Base-by-base conservation (phyloP, 2,329 filamentous ascomycete species). In the Scopulariopsis brevicaulis region DNA sequence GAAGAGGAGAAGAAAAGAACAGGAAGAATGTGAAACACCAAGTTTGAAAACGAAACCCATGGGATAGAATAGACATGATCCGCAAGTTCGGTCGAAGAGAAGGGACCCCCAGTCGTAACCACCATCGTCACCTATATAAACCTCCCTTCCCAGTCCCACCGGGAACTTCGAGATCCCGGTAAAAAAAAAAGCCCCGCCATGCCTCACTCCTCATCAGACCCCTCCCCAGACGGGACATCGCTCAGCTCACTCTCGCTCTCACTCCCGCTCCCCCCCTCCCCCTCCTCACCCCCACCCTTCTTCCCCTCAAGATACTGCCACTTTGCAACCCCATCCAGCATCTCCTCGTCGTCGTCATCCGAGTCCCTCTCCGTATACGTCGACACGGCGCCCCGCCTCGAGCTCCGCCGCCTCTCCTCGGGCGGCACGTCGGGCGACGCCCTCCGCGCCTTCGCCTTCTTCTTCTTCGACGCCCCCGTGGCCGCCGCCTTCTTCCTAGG, bases 291-390 rank as follows among this genome's bases (percentile, higher is more conserved):
- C 10, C 60, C 60, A 48, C 58, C 64, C 1, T 58, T 62, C 24
- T 62, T 65, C 53, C 68, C 65, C 20, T 66, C 65, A 15, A 67
- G 70, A 54, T 84, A 84, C 25, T 79, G 73, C 81, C 81, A 84
- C 65, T 80, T 71, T 1, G 80, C 79, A 5, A 84, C 81, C 2
- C 81, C 81, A 53, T 81, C 75, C 25, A 82, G 70, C 81, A 84
- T 84, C 65, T 84, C 81, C 62, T 81, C 76, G 60, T 84, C 80
- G 59, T 84, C 81, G 54, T 80, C 80, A 12, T 76, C 75, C 12
- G 79, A 79, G 58, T 82, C 78, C 35, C 80, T 76, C 66, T 84
- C 81, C 24, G 76, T 74, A 62, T 84, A 84, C 46, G 73, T 68
- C 6, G 78, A 77, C 18, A 71, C 68, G 55, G 70, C 73, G 61